Percentiles rank a stretch among this genome's conserved stretches.
Evolutionary conservation across 164 flowering plant species (phyloP).

Genomic region (Litsea cubeba): DNA sequence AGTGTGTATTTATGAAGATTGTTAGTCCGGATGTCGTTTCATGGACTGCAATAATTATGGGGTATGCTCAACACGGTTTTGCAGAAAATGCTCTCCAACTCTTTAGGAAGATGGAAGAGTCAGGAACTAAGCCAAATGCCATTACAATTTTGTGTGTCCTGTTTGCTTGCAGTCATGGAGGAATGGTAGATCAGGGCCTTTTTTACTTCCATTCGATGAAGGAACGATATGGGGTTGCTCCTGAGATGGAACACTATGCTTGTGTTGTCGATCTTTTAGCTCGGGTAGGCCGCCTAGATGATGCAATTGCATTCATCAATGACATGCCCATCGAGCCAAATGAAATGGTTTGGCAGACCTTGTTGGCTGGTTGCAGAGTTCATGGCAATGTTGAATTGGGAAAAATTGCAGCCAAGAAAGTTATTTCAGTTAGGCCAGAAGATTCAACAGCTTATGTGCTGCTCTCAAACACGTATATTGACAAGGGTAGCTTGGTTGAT

Average conservation of each 20-base stretch:
- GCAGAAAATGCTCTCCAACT: conserved; percentile 34
- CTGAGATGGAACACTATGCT: conserved; percentile 63
- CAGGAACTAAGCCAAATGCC: conserved; percentile 31
- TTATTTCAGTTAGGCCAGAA: conserved; percentile 42
- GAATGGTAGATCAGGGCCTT: conserved; percentile 56
- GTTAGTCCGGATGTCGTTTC: conserved; percentile 44
- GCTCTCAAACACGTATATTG: conserved; percentile 45
- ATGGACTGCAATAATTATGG: conserved; percentile 60
- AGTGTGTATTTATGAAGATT: conserved; percentile 32
- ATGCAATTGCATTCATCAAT: conserved; percentile 43
- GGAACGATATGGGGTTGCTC: conserved; percentile 33
- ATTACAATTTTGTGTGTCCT: conserved; percentile 53
- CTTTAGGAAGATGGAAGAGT: conserved; percentile 43
- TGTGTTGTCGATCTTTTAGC: conserved; percentile 66
- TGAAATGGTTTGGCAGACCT: conserved; percentile 54
- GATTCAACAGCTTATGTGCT: conserved; percentile 51
- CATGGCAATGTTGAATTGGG: conserved; percentile 52
- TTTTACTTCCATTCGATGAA: conserved; percentile 41
- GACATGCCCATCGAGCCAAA: conserved; percentile 54
- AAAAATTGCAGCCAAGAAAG: conserved; percentile 48
- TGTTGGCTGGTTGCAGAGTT: conserved; percentile 55
- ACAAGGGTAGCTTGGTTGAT: conserved; percentile 31
- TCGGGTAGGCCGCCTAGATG: conserved; percentile 51
- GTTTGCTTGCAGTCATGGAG: conserved; percentile 69
- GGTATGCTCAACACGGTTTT: conserved; percentile 45